phyloP scores from a whole-genome alignment of 75 land plant genomes.

The Selaginella tamariscina region DNA sequence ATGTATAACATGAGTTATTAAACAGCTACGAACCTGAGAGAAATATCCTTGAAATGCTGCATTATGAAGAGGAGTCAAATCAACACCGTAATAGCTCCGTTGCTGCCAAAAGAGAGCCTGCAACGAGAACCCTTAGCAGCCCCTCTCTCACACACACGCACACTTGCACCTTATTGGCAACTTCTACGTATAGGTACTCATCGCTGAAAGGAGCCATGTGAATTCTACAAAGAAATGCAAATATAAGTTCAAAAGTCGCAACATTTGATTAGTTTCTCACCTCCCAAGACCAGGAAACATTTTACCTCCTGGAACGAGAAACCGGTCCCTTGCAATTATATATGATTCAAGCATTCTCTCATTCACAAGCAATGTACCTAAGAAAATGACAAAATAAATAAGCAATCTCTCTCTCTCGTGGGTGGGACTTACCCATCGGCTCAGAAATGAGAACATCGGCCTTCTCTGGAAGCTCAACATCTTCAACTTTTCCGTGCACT shows the following conservation, averaged over 20 bases:
- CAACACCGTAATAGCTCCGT: constrained; percentile 81
- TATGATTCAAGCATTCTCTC: constrained; percentile 96
- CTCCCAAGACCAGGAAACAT: constrained; percentile 92
- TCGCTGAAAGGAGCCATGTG: constrained; percentile 97
- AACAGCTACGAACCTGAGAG: constrained; percentile 50
- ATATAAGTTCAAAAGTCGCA: neutral
- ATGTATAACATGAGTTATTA: neutral
- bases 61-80: constrained; percentile 73
- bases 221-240: constrained; percentile 37
- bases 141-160: no score
- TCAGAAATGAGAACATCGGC: constrained; percentile 95
- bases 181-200: constrained; percentile 77
- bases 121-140: no score
- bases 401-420: constrained; percentile 5
- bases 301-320: constrained; percentile 65
- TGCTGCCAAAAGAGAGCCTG: constrained; percentile 99
- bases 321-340: constrained; percentile 89
- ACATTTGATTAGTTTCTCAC: constrained; percentile 24
- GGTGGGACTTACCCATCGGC: constrained; percentile 84
- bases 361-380: constrained; percentile 86
- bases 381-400: neutral
- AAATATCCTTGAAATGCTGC: constrained; percentile 89
- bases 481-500: constrained; percentile 89
- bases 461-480: constrained; percentile 89
- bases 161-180: constrained; percentile 75